Percentiles rank a stretch among this genome's conserved stretches.
Evolutionary conservation across 2,329 filamentous ascomycete species (phyloP).

Genomic region (Emergomyces orientalis): DNA sequence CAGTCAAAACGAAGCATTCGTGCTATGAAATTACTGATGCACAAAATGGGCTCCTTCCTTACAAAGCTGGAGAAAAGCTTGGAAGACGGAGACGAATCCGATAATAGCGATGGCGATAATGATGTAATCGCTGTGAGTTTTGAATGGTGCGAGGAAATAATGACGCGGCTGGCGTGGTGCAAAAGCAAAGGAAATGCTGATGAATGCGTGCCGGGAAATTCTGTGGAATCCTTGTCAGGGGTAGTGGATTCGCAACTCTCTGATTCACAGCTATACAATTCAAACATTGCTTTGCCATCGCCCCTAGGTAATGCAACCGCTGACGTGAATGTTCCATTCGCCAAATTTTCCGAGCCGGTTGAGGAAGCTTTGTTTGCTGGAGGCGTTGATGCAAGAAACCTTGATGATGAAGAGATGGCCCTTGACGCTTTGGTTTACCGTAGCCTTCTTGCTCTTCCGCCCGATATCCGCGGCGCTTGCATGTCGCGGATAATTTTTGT

Average conservation of each 20-base stretch:
- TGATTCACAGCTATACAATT: slow-evolving; percentile 33
- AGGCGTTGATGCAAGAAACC: slow-evolving; percentile 44
- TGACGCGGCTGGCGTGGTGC: slow-evolving; percentile 72
- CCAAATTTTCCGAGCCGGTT: slow-evolving; percentile 61
- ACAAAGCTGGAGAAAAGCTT: slow-evolving; percentile 20
- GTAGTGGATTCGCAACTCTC: slow-evolving; percentile 20
- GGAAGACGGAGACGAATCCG: background rate
- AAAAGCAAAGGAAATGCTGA: slow-evolving; percentile 21
- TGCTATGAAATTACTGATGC: slow-evolving; percentile 61
- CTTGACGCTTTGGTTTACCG: slow-evolving; percentile 68
- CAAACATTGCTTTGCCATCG: slow-evolving; percentile 35
- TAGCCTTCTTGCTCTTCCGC: slow-evolving; percentile 62
- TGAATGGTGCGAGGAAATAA: slow-evolving; percentile 71
- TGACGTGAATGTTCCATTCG: slow-evolving; percentile 56
- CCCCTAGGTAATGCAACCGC: slow-evolving; percentile 32
- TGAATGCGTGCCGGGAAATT: no score
- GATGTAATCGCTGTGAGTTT: slow-evolving; percentile 50
- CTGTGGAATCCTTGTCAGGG: background rate
- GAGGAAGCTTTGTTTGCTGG: slow-evolving; percentile 64
- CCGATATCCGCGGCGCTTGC: slow-evolving; percentile 74
- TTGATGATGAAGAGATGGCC: slow-evolving; percentile 81
- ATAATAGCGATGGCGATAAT: slow-evolving; percentile 21
- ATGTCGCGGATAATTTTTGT: slow-evolving; percentile 84
- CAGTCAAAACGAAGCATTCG: slow-evolving; percentile 60
- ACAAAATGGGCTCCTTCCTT: slow-evolving; percentile 50